A percentile compares a stretch with the other conserved stretches of the same genome.
These are phyloP conservation scores for Metschnikowia sp. DNA, from an alignment of 805 yeast genomes.

Conservation along the genomic window DNA sequence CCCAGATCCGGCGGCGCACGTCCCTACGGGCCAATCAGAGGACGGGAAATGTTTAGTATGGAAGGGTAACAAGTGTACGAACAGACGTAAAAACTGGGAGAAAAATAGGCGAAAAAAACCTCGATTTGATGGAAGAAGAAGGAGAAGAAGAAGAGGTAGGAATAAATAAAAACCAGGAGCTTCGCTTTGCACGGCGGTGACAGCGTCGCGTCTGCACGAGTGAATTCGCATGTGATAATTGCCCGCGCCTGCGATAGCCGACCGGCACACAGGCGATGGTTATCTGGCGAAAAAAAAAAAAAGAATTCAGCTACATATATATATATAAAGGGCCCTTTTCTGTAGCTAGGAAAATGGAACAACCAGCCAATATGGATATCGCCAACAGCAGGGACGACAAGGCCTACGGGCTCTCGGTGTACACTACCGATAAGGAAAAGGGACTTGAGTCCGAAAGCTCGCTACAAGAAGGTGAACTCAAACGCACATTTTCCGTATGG, in stretches of 20 bases:
- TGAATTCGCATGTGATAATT: too few species aligned
- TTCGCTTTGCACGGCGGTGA: too few species aligned
- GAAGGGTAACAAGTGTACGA: too few species aligned
- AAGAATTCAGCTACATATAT: background rate
- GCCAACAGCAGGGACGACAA: slow-evolving; percentile 2
- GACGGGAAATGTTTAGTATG: too few species aligned
- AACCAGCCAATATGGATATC: slow-evolving; percentile 1
- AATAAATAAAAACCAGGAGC: too few species aligned
- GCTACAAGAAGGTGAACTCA: slow-evolving; percentile 21
- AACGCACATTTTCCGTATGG: slow-evolving; percentile 37
- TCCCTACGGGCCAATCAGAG: background rate
- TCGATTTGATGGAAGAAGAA: too few species aligned
- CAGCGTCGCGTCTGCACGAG: too few species aligned
- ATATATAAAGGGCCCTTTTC: background rate
- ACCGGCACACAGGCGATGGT: too few species aligned
- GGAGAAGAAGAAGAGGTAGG: too few species aligned
- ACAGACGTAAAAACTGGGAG: too few species aligned
- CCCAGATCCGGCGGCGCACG: background rate
- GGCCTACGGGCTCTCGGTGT: slow-evolving; percentile 11
- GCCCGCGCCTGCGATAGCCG: too few species aligned
- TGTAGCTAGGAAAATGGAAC: background rate
- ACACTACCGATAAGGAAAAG: slow-evolving; percentile 13
- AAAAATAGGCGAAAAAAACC: too few species aligned
- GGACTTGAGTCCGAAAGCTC: slow-evolving; percentile 10
- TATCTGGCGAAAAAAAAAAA: background rate